phyloP scores from a whole-genome alignment of 805 yeast genomes.

The Ogataea neopini region DNA sequence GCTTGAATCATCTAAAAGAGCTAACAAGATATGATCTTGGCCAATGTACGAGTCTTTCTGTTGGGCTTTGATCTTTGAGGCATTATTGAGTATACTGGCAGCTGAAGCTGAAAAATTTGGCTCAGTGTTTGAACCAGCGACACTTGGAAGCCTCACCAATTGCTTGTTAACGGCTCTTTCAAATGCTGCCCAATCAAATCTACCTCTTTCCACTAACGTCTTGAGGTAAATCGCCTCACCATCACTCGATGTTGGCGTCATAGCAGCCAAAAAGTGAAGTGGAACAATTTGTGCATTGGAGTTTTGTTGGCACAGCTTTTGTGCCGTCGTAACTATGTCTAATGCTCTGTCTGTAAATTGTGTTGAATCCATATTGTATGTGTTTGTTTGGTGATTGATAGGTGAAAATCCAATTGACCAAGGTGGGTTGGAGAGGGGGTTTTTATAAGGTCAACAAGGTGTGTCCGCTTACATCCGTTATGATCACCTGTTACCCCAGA shows the following conservation, averaged over 20 bases:
- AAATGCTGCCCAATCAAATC: conserved; percentile 82
- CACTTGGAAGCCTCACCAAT: conserved; percentile 83
- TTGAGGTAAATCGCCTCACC: conserved; percentile 68
- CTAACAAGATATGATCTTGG: conserved; percentile 89
- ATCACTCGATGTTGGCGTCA: conserved; percentile 64
- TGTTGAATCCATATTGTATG: conserved; percentile 55
- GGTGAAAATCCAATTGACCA: background rate
- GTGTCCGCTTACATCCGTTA: background rate
- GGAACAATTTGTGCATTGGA: conserved; percentile 83
- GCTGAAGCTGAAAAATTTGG: conserved; percentile 74
- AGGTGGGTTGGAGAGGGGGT: background rate
- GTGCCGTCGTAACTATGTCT: conserved; percentile 74
- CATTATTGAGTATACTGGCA: conserved; percentile 70
- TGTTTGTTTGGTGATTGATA: background rate
- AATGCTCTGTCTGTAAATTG: conserved; percentile 95
- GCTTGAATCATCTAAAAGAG: conserved; percentile 76
- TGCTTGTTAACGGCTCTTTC: conserved; percentile 79
- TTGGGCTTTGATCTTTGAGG: conserved; percentile 74
- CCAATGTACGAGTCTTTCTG: conserved; percentile 93
- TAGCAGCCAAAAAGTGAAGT: conserved; percentile 88
- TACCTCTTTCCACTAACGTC: conserved; percentile 79
- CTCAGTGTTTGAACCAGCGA: conserved; percentile 85
- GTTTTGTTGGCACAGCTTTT: conserved; percentile 80
- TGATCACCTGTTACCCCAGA: conserved; percentile 1
- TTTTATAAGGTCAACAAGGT: background rate